Evolutionary conservation across 2,329 filamentous ascomycete genomes (phyloP), one percentile per base, ranked within the genome.

Genomic region (Phyllosticta citriasiana): DNA sequence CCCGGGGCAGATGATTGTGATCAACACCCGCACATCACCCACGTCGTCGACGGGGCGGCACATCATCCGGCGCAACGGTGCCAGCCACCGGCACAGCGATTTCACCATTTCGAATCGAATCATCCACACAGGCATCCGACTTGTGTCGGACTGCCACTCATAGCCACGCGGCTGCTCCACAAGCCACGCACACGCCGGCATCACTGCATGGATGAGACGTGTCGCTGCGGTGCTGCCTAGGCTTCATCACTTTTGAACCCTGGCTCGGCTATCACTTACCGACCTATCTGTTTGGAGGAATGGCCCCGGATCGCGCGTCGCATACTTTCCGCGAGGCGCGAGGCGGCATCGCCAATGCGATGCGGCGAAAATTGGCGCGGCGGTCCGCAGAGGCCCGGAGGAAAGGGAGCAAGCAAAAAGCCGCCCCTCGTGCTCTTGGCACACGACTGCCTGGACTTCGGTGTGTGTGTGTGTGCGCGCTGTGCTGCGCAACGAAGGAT

Each of bases 181-280:
- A 59, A 63, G 57, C 53, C 61, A 61, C 57, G 55, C 61, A 63
- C 60, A 61, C 40, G 53, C 52, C 50, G 27, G 26, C 63, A 62
- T 61, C 64, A 65, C 64, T 47, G 59, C 61, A 62, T 64, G 61
- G 55, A 62, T 60, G 60, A 60, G 60, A 24, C 52, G 53, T 47
- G 40, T 52, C 53, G 47, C 30, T 58, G 60, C 55, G 61, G 57
- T 60, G 53, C 57, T 54, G 63, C 55, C 54, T 60, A 35, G 62
- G 63, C 58, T 55, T 64, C 61, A 55, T 63, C 62, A 63, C 52
- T 54, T n/a, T 14, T n/a, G 40, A 47, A 47, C 10, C 57, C 40
- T 6, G 40, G 40, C 40, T 47, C 40, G 40, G 40, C 40, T 47
- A 47, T 14, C 4, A 16, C 33, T 9, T 40, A 16, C 40, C 40